Base-by-base conservation (phyloP, 768 basidiomycete species). In the Boletus eberwhitei region DNA sequence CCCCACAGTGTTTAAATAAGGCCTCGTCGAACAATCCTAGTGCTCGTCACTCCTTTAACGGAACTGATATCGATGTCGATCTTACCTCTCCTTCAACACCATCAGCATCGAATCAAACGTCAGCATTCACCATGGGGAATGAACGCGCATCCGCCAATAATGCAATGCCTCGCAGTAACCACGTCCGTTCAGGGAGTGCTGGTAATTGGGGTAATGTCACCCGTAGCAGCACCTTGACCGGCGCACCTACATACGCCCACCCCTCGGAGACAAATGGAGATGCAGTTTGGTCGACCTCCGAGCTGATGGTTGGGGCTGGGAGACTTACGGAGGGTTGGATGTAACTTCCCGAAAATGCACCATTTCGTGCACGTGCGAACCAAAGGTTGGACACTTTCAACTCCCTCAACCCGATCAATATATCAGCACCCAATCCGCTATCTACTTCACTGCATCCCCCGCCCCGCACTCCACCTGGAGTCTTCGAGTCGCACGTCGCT, bases 141-240 rank as follows among this genome's bases (percentile, higher is more conserved):
- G 77, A 71, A 48, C 79, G 76, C 58, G 73, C 64, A 38, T 47
- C 68, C 1, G 49, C 57, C 43, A 73, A 67, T 60, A 69, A 74
- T 41, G 68, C 53, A 46, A 61, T 64, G 38, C 60, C 75, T 19
- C 81, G 87, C 53, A 74, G 75, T 29, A 83, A 86, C 36, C 88
- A 91, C 64, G 82, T 83, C 55, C 85, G 89, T 57, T 83, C 87
- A 41, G 89, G 89, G 43, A 90, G 89, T 68, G 86, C 86, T 26
- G 88, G 88, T 32, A 90, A 89, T 66, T 90, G 89, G 89, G 85
- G 77, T 40, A 82, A 73, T 62, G 76, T 87, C 61, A 67, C 81
- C 26, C 80, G 85, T 46, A 79, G 75, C 66, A 79, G 72, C 64
- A 78, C 77, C 64, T 72, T 84, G 49, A 71, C 73, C 49, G 73